phyloP scores from a whole-genome alignment of 768 basidiomycete genomes.

The Macrolepiota albuminosa region DNA sequence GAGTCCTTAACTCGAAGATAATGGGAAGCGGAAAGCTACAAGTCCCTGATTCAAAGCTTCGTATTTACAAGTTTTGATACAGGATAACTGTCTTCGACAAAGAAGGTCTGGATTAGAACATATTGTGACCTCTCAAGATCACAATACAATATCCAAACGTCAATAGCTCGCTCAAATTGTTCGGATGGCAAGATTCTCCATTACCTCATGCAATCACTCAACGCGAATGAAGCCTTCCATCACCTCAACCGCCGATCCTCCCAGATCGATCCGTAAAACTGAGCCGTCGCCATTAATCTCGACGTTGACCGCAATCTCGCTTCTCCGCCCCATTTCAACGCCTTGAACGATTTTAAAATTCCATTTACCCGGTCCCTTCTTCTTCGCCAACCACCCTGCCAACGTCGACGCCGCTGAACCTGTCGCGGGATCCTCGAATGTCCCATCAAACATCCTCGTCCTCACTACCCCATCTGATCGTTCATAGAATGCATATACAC shows the following conservation, averaged over 20 bases:
- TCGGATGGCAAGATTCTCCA: too few species aligned
- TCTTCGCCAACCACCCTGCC: slow-evolving; percentile 32
- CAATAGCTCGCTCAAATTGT: not conserved
- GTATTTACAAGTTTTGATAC: too few species aligned
- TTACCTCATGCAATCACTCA: not conserved
- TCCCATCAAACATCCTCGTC: slow-evolving; percentile 37
- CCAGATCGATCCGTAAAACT: slow-evolving; percentile 30
- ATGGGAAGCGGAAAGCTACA: slow-evolving; percentile 46
- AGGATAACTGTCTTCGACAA: slow-evolving; percentile 19
- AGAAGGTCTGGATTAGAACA: not conserved
- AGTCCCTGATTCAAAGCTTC: too few species aligned
- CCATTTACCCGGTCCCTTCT: slow-evolving; percentile 32
- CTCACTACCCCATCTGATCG: slow-evolving; percentile 28
- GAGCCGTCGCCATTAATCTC: slow-evolving; percentile 24
- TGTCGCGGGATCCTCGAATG: slow-evolving; percentile 41
- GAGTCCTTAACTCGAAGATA: slow-evolving; percentile 41
- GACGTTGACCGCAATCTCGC: slow-evolving; percentile 36
- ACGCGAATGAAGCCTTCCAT: slow-evolving; percentile 29
- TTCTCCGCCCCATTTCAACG: slow-evolving; percentile 41
- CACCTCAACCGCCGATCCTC: slow-evolving; percentile 34
- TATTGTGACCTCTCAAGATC: not conserved
- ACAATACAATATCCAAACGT: too few species aligned
- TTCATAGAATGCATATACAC: slow-evolving; percentile 32
- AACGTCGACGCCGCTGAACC: slow-evolving; percentile 42
- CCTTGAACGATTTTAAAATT: slow-evolving; percentile 36